Evolutionary conservation across 257 asterid genomes (phyloP), one percentile per base, ranked within the genome.

Genomic region (Striga asiatica): DNA sequence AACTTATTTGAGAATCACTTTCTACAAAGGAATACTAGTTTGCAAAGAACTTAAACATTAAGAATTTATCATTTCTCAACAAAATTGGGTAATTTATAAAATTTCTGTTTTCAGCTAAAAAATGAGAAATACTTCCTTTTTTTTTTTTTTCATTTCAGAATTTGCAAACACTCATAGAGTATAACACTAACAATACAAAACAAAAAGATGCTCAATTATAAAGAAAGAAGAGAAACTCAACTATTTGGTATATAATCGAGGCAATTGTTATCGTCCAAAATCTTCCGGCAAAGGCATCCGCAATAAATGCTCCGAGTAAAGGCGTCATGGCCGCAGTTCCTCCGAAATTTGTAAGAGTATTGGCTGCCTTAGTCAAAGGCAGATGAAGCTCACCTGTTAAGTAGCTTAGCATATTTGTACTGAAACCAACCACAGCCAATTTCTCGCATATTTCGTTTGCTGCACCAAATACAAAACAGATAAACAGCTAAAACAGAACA

Each of bases 291-390:
- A 81, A 81, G 7, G 97, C 58, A 31, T 88, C 97, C 42, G 97
- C 93, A 0, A 78, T 1, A 42, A 88, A 84, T 0, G 96, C 94
- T 4, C 97, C 97, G 32, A 88, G 58, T 49, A 88, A 62, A 1
- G 94, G 94, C 1, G 96, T 88, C 65, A 84, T 68, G 72, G 93
- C 84, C 18, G 94, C 74, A 21, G 94, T 84, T 10, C 97, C 97
- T 32, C 85, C 74, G 49, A 88, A 88, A 67, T 81, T 88, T 9
- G 97, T 84, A 21, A 84, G 81, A 0, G 97, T 88, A 56, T 88
- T 84, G 27, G 97, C 97, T 4, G 95, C 97, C 61, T 88, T 73
- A 1, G 95, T 81, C 1, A 88, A 71, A 3, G 97, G 93, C 58
- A 88, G 49, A 64, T 88, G 88, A 9, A 88, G 67, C 59, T 88